Evolutionary conservation across 1,284 basidiomycete species (phyloP), one percentile per base, ranked within the genome.

Genomic region (Microbotryomycetes sp.): DNA sequence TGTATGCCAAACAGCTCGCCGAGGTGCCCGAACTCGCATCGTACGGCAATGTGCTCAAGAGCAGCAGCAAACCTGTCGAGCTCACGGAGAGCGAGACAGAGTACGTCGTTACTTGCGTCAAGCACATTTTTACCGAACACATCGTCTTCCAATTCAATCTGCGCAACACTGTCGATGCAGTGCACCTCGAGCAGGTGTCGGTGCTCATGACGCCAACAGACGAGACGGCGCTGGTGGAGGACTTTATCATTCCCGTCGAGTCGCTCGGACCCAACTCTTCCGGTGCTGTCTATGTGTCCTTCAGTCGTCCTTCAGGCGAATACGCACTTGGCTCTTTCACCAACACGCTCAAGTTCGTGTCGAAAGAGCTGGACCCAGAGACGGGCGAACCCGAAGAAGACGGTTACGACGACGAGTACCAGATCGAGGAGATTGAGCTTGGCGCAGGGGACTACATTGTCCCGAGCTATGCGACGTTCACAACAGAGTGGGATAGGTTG

Each of bases 111-210:
- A 85, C 88, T 16, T 91, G 89, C 67, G 89, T 97, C 77, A 98
- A 97, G 79, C 96, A 98, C 76, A 83, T 97, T 58, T 99, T 92
- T 83, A 87, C 86, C 75, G 89, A 92, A 65, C 90, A 98, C 75
- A 76, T 98, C 64, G 94, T 99, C 46, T 94, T 97, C 84, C 92
- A 98, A 87, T 97, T 91, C 83, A 97, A 97, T 78, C 85, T 98
- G 55, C 90, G 91, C 61, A 98, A 98, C 76, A 98, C 96, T n/a
- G 82, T 99, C 57, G 96, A 99, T 75, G 93, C 91, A 3, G 87
- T 98, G 5, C 64, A 66, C 30, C 80, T 99, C 62, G 96, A 98
- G 75, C 85, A 93, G 70, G 91, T 96, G 21, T 88, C 91, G n/a
- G 89, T 98, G 13, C 82, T 91, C 70, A 94, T 97, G 86, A 82